These are phyloP conservation scores for Cryptococcus sp. DNA, from an alignment of 1,284 basidiomycete genomes.

Conservation along the genomic window DNA sequence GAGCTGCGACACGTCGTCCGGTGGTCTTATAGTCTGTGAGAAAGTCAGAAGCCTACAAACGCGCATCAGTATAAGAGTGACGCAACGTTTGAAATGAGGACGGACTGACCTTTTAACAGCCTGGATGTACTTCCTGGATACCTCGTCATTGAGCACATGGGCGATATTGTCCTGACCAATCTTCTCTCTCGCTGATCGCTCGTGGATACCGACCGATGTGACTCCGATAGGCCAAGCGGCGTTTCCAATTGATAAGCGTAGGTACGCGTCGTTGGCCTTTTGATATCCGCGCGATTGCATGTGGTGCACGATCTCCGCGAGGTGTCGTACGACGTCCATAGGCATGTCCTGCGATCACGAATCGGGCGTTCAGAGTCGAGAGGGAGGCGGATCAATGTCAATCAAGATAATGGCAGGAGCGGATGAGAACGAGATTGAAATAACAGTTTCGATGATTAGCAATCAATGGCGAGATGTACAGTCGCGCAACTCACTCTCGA, in stretches of 20 bases:
- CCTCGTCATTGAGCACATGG: constrained; percentile 98
- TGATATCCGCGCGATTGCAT: constrained; percentile 96
- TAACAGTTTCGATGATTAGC: neutral
- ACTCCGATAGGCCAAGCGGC: constrained; percentile 99
- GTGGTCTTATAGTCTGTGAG: constrained; percentile 91
- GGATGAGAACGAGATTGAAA: neutral
- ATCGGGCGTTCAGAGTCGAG: neutral
- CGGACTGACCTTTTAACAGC: constrained; percentile 80
- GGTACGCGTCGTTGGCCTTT: constrained; percentile 92
- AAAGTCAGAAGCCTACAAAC: constrained; percentile 79
- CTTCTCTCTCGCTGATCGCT: constrained; percentile 94
- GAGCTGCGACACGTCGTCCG: constrained; percentile 82
- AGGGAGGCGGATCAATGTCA: neutral
- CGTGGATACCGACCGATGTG: constrained; percentile 99
- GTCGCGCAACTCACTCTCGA: constrained; percentile 64
- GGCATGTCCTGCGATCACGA: constrained; percentile 65
- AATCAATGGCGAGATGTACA: neutral
- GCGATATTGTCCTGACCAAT: constrained; percentile 96
- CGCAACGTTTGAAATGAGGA: neutral
- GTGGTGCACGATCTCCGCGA: constrained; percentile 93
- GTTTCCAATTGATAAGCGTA: constrained; percentile 95
- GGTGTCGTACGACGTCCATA: constrained; percentile 79
- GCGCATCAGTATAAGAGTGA: neutral
- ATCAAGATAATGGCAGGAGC: neutral
- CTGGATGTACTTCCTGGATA: constrained; percentile 98